Evolutionary conservation across 2,329 filamentous ascomycete genomes (phyloP).

Genomic region (Epichloe bromicola): DNA sequence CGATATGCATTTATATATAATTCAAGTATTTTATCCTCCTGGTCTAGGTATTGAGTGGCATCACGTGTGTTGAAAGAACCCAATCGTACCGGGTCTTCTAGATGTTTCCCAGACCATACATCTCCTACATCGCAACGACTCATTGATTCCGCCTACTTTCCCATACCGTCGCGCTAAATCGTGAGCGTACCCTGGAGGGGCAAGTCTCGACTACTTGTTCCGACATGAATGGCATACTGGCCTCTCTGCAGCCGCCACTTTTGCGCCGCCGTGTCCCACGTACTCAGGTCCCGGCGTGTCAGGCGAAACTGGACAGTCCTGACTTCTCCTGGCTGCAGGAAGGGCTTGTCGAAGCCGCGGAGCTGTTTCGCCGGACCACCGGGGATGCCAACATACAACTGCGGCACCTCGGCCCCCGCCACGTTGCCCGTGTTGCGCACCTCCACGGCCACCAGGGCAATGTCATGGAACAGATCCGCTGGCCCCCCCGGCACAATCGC

Average conservation of each 20-base stretch:
- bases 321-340: conserved; percentile 31
- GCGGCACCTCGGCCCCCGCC: conserved; percentile 33
- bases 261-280: conserved; percentile 50
- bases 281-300: conserved; percentile 50
- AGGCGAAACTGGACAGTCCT: conserved; percentile 37
- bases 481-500: conserved; percentile 33
- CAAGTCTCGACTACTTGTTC: conserved; percentile 33
- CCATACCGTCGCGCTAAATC: conserved; percentile 13
- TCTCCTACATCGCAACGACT: too few relatives aligned
- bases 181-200: conserved; percentile 26
- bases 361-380: conserved; percentile 42
- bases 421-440: conserved; percentile 30
- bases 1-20: too few relatives aligned
- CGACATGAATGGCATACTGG: conserved; percentile 31
- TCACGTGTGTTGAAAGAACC: too few relatives aligned
- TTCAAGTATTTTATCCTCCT: too few relatives aligned
- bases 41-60: too few relatives aligned
- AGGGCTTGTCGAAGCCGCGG: conserved; percentile 52
- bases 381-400: conserved; percentile 35
- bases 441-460: conserved; percentile 25
- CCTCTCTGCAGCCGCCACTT: conserved; percentile 43
- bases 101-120: too few relatives aligned
- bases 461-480: conserved; percentile 32
- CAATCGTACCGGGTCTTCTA: too few relatives aligned
- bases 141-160: too few relatives aligned